Percentiles rank a stretch among this genome's conserved stretches.
These are phyloP conservation scores for Mycosarcoma mackinlayi DNA, from an alignment of 1,284 basidiomycete species.

Conservation along the genomic window DNA sequence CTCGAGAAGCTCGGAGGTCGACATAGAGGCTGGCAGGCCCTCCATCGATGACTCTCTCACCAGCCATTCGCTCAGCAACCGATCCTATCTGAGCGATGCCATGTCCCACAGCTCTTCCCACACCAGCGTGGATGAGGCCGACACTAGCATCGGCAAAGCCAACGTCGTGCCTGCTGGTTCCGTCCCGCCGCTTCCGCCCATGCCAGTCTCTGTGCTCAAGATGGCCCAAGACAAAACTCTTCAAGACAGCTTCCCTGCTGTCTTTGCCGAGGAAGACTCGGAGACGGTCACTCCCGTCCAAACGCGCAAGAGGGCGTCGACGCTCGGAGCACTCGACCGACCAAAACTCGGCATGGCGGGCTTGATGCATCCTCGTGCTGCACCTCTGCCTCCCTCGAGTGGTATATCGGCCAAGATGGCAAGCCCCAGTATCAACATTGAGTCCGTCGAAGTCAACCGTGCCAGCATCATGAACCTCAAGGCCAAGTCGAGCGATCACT, in stretches of 20 bases:
- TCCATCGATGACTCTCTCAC: constrained; percentile 22
- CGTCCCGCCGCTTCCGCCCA: constrained; percentile 37
- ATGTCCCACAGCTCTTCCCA: constrained; percentile 46
- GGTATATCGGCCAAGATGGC: constrained; percentile 4
- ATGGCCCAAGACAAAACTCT: constrained; percentile 15
- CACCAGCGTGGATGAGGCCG: constrained; percentile 43
- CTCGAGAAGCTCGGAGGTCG: constrained; percentile 10
- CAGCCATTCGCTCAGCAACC: constrained; percentile 5
- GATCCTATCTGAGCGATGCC: constrained; percentile 36
- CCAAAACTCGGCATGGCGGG: constrained; percentile 31
- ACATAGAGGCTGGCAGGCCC: constrained; percentile 35
- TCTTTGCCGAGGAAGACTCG: constrained; percentile 7
- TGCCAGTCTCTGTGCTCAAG: constrained; percentile 37
- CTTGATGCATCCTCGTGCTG: constrained; percentile 41
- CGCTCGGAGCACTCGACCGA: constrained; percentile 36
- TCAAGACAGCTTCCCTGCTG: constrained; percentile 3
- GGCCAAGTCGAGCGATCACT: constrained; percentile 37
- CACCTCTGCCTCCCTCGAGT: constrained; percentile 30
- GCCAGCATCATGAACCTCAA: constrained; percentile 26
- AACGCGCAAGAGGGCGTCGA: constrained; percentile 36
- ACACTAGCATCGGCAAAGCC: constrained; percentile 49
- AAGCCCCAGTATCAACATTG: constrained; percentile 20
- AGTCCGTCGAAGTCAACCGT: constrained; percentile 29
- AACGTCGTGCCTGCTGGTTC: constrained; percentile 42
- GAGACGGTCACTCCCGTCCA: background rate